Evolutionary conservation across 2,329 filamentous ascomycete genomes (phyloP).

Genomic region (Cytospora chrysosperma): DNA sequence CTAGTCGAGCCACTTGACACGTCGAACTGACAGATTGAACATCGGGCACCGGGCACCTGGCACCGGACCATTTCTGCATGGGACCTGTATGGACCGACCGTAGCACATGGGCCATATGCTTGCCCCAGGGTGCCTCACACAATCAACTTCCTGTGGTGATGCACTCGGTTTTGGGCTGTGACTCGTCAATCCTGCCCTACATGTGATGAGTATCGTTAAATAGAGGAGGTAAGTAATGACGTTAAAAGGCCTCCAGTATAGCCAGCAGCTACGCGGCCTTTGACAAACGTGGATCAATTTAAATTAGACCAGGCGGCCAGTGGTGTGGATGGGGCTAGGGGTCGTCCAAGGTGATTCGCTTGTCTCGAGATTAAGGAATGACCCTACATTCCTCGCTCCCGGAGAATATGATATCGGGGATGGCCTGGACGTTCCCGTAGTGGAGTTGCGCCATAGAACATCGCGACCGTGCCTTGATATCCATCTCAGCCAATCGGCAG

Average conservation of each 20-base stretch:
- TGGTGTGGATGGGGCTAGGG: constrained; percentile 10
- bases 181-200: constrained; percentile 3
- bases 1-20: constrained; percentile 15
- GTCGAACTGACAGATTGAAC: neutral
- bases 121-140: constrained; percentile 8
- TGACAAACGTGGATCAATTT: neutral
- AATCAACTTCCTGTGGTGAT: constrained; percentile 3
- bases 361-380: constrained; percentile 11
- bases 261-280: neutral
- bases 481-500: neutral
- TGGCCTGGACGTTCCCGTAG: neutral
- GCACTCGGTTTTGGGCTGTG: neutral
- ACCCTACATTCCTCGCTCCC: neutral
- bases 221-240: neutral
- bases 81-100: constrained; percentile 6
- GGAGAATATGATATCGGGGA: neutral
- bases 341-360: constrained; percentile 3
- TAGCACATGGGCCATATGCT: constrained; percentile 8
- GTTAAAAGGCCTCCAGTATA: neutral
- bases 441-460: neutral
- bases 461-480: neutral
- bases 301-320: neutral
- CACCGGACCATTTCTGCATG: constrained; percentile 1
- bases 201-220: neutral
- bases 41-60: constrained; percentile 5